A percentile compares a stretch with the other conserved stretches of the same genome.
phyloP scores from a whole-genome alignment of 2,329 filamentous ascomycete genomes.

The Beauveria asiatica region DNA sequence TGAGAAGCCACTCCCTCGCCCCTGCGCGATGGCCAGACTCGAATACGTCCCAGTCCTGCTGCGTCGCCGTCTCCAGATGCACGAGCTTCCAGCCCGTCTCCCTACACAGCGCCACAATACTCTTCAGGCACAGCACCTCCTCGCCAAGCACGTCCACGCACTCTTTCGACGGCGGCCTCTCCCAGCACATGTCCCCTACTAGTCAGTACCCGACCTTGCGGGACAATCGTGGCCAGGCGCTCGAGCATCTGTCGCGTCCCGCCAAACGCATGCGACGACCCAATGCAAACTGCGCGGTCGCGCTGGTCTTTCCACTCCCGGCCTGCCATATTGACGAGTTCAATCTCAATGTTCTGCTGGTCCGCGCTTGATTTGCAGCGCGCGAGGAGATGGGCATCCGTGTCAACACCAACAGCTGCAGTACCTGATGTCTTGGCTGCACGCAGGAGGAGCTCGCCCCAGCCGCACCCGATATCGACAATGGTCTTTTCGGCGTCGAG shows the following conservation, averaged over 20 bases:
- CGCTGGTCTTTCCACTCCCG: not conserved
- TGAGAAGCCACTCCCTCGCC: conserved; percentile 10
- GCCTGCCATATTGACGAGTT: conserved; percentile 5
- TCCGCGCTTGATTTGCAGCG: not conserved
- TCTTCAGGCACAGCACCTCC: conserved; percentile 1
- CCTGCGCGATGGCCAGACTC: conserved; percentile 11
- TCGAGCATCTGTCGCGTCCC: conserved; percentile 11
- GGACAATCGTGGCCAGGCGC: conserved; percentile 10
- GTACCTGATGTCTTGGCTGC: not conserved
- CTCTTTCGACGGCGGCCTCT: conserved; percentile 4
- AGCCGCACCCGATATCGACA: conserved; percentile 15
- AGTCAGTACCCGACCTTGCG: conserved; percentile 11
- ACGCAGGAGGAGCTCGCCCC: conserved; percentile 14
- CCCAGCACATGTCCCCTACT: conserved; percentile 14
- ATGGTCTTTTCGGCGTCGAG: not conserved
- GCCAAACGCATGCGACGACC: conserved; percentile 13
- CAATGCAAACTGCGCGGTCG: conserved; percentile 14
- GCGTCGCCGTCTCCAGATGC: conserved; percentile 11
- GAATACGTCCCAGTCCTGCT: conserved; percentile 14
- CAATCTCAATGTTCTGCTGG: not conserved
- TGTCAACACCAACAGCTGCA: conserved; percentile 11
- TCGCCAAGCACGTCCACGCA: conserved; percentile 7
- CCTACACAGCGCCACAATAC: conserved; percentile 5
- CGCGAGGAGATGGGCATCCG: conserved; percentile 2
- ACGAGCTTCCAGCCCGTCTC: conserved; percentile 13